Conservation (phyloP, 139 green algal genomes). For the Picochlorum sp. region DNA sequence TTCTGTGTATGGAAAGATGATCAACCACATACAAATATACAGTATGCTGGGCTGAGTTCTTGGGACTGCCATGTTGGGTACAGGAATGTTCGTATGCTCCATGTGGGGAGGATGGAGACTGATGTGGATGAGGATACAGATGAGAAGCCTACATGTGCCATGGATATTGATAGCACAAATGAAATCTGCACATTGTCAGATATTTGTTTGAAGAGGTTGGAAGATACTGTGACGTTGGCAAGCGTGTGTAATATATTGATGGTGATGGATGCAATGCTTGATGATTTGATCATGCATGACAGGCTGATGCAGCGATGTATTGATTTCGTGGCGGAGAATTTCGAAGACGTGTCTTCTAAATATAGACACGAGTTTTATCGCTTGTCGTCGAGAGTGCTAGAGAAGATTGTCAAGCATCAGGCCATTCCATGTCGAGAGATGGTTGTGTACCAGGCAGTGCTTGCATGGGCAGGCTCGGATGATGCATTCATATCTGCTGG, state of each 20-base stretch:
- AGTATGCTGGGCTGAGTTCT: conserved; percentile 54
- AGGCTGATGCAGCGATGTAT: conserved; percentile 9
- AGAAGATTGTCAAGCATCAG: conserved; percentile 15
- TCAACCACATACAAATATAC: conserved; percentile 17
- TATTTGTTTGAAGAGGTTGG: conserved; percentile 11
- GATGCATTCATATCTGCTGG: background rate
- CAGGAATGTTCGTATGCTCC: conserved; percentile 36
- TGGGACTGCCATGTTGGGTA: conserved; percentile 82
- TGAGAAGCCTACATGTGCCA: background rate
- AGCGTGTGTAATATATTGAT: conserved; percentile 30
- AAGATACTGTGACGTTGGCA: background rate
- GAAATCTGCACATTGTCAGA: background rate
- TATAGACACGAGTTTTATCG: conserved; percentile 13
- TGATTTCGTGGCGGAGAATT: conserved; percentile 27
- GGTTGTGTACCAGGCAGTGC: conserved; percentile 29
- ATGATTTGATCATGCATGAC: conserved; percentile 5
- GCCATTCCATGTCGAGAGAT: conserved; percentile 38
- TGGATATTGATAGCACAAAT: background rate
- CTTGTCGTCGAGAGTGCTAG: conserved; percentile 13
- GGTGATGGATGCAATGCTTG: conserved; percentile 15
- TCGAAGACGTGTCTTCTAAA: conserved; percentile 16
- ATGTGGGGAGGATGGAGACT: background rate
- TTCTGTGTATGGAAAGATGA: conserved; percentile 48
- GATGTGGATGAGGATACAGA: background rate
- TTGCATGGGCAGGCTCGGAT: conserved; percentile 18